Percentiles rank a stretch among this genome's conserved stretches.
phyloP scores from a whole-genome alignment of 139 green algal genomes.

The Chloropicon primus region DNA sequence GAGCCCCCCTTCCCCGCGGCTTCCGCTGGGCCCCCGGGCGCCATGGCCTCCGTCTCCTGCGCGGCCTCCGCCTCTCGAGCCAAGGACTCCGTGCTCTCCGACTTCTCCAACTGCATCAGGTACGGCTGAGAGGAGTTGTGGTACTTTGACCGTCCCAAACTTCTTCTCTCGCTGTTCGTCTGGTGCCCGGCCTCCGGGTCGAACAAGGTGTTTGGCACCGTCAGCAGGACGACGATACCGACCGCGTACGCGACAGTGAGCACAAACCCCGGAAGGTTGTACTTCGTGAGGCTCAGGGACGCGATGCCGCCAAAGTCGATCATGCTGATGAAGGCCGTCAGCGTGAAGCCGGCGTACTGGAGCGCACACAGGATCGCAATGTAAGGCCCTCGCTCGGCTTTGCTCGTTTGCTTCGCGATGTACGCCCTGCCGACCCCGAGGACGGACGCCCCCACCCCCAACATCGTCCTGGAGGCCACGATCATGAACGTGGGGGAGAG shows the following conservation, averaged over 20 bases:
- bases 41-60: too few species aligned
- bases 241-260: neutral
- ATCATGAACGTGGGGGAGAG: neutral
- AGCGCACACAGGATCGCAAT: neutral
- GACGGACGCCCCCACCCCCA: neutral
- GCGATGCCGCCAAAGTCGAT: neutral
- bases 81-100: neutral
- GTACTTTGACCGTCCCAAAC: neutral
- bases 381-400: neutral
- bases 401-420: conserved; percentile 1
- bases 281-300: neutral
- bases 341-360: conserved; percentile 5
- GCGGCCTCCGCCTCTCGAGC: neutral
- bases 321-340: conserved; percentile 1
- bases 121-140: neutral
- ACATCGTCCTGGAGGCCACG: neutral
- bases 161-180: neutral
- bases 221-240: neutral
- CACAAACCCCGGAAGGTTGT: neutral
- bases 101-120: neutral
- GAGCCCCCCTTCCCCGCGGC: too few species aligned
- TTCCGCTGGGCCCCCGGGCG: too few species aligned
- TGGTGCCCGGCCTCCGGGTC: neutral
- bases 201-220: neutral
- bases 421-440: conserved; percentile 1